Percentiles rank a stretch among this genome's conserved stretches.
These are phyloP conservation scores for Colletotrichum sp. DNA, from an alignment of 2,329 filamentous ascomycete genomes.

Conservation along the genomic window DNA sequence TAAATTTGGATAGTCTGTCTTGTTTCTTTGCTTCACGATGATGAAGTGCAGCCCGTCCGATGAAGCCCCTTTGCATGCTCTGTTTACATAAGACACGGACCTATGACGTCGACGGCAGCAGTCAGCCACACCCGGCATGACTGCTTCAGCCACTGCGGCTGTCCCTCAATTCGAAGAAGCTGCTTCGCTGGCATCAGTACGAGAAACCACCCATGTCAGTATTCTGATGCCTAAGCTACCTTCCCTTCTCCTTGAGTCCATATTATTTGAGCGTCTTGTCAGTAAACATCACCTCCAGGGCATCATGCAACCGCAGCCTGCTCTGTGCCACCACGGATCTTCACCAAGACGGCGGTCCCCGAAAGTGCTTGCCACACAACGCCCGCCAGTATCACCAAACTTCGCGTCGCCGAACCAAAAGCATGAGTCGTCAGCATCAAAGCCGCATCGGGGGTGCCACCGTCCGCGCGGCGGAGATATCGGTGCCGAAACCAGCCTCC, in stretches of 20 bases:
- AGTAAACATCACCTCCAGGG: background rate
- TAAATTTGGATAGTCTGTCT: rapidly evolving
- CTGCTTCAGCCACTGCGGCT: background rate
- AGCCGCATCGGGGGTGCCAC: background rate
- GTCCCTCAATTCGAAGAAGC: no score
- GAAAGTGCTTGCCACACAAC: background rate
- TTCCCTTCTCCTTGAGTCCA: background rate
- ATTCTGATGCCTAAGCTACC: background rate
- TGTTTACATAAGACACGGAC: background rate
- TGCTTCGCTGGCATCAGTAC: background rate
- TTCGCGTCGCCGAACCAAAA: background rate
- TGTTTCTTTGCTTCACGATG: background rate
- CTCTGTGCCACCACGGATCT: background rate
- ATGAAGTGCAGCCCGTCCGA: background rate
- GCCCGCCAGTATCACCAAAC: background rate
- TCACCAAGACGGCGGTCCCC: background rate
- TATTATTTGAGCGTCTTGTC: background rate
- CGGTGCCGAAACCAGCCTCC: background rate
- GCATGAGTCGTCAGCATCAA: background rate
- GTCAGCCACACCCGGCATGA: background rate
- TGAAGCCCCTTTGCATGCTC: background rate
- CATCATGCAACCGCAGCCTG: background rate
- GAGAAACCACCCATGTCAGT: background rate
- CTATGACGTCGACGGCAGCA: background rate
- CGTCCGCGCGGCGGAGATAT: background rate